A percentile compares a stretch with the other conserved stretches of the same genome.
phyloP scores from a whole-genome alignment of 1,139 yeast genomes.

The Saccharomycopsis hybrid region DNA sequence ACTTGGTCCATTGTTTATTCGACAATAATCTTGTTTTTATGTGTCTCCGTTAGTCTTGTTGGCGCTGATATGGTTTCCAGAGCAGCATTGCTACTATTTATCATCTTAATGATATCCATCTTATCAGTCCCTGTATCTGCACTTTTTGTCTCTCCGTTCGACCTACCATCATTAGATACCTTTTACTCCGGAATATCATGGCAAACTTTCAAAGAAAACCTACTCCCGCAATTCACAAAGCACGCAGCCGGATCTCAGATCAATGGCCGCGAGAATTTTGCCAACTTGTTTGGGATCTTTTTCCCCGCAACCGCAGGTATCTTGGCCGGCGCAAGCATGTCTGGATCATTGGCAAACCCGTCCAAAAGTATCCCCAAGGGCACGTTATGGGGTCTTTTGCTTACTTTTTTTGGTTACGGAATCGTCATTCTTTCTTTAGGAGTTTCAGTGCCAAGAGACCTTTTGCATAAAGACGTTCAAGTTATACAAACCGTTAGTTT shows the following conservation, averaged over 20 bases:
- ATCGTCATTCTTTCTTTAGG: slow-evolving; percentile 78
- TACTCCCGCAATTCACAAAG: slow-evolving; percentile 72
- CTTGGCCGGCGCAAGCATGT: slow-evolving; percentile 98
- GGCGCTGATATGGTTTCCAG: slow-evolving; percentile 81
- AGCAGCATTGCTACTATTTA: slow-evolving; percentile 73
- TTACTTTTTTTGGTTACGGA: slow-evolving; percentile 70
- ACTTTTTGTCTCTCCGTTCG: slow-evolving; percentile 55
- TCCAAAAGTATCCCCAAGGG: slow-evolving; percentile 87
- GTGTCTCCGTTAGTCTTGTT: slow-evolving; percentile 72
- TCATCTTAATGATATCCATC: slow-evolving; percentile 64
- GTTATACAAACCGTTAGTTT: slow-evolving; percentile 76
- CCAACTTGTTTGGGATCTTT: slow-evolving; percentile 84
- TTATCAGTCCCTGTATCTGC: slow-evolving; percentile 78
- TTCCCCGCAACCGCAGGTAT: slow-evolving; percentile 98
- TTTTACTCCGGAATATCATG: slow-evolving; percentile 70
- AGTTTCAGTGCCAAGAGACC: slow-evolving; percentile 66
- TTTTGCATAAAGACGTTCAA: slow-evolving; percentile 72
- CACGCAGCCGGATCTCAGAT: slow-evolving; percentile 89
- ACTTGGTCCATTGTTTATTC: slow-evolving; percentile 54
- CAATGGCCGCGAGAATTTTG: slow-evolving; percentile 63
- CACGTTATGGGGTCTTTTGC: slow-evolving; percentile 69
- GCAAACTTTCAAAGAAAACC: slow-evolving; percentile 55
- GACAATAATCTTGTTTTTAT: slow-evolving; percentile 56
- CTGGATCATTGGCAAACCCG: slow-evolving; percentile 86
- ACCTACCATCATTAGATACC: slow-evolving; percentile 40